These are phyloP conservation scores for Epichloe sibirici DNA, from an alignment of 2,329 filamentous ascomycete species.

Conservation along the genomic window DNA sequence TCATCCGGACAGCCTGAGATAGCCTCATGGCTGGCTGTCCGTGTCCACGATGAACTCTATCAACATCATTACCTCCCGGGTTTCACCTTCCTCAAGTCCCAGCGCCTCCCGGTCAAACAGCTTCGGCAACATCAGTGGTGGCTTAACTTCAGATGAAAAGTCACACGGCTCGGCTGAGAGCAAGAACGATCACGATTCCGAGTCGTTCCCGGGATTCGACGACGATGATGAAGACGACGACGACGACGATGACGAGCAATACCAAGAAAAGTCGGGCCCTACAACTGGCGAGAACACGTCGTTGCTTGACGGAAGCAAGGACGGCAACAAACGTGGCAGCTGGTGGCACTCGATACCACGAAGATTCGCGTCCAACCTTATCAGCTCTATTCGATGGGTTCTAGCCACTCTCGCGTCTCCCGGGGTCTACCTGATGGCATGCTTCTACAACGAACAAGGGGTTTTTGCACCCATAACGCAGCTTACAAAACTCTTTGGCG, in stretches of 20 bases:
- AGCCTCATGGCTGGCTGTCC: conserved; percentile 41
- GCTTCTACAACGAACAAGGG: conserved; percentile 70
- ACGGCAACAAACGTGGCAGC: conserved; percentile 24
- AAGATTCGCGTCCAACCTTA: conserved; percentile 57
- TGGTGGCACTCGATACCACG: conserved; percentile 50
- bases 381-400: conserved; percentile 67
- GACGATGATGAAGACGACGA: conserved; percentile 26
- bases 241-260: conserved; percentile 26
- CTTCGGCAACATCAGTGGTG: conserved; percentile 38
- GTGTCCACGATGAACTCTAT: conserved; percentile 81
- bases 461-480: conserved; percentile 68
- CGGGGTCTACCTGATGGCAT: conserved; percentile 69
- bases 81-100: conserved; percentile 49
- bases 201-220: conserved; percentile 24
- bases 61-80: conserved; percentile 82
- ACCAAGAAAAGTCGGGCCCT: conserved; percentile 21
- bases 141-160: conserved; percentile 31
- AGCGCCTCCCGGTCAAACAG: conserved; percentile 49
- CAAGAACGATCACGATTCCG: conserved; percentile 23
- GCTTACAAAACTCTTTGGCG: conserved; percentile 50
- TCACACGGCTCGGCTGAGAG: conserved; percentile 20
- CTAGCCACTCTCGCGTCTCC: conserved; percentile 69
- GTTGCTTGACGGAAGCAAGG: conserved; percentile 31
- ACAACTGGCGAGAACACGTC: conserved; percentile 52
- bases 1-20: conserved; percentile 3